phyloP scores from a whole-genome alignment of 2,329 filamentous ascomycete species.

The Pleoardoris graminearum region DNA sequence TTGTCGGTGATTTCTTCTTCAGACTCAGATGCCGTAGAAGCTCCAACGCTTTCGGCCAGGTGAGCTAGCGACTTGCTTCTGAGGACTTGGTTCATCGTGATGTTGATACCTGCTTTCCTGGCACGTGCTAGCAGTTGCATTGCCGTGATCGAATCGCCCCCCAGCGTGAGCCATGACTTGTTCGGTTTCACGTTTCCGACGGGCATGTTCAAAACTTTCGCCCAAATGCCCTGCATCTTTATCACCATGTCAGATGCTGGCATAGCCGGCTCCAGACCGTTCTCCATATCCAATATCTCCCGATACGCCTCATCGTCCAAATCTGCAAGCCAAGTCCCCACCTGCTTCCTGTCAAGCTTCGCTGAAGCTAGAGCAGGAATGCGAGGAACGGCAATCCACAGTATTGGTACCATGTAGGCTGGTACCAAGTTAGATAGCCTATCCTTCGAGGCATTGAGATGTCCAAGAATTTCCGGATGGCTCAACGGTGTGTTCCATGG shows the following conservation, averaged over 20 bases:
- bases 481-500: constrained; percentile 38
- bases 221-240: constrained; percentile 45
- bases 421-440: constrained; percentile 30
- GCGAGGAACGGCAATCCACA: constrained; percentile 45
- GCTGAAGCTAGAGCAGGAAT: constrained; percentile 34
- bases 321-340: constrained; percentile 51
- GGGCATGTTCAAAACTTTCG: constrained; percentile 47
- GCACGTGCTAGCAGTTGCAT: constrained; percentile 40
- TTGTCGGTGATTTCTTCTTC: constrained; percentile 27
- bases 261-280: constrained; percentile 21
- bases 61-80: constrained; percentile 37
- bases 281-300: constrained; percentile 45
- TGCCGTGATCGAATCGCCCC: constrained; percentile 39
- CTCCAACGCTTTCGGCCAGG: constrained; percentile 27
- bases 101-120: constrained; percentile 35
- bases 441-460: constrained; percentile 38
- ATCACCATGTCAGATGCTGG: constrained; percentile 16
- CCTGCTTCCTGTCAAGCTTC: constrained; percentile 38
- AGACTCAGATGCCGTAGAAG: constrained; percentile 9
- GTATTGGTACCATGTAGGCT: constrained; percentile 36
- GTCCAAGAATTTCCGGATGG: constrained; percentile 29
- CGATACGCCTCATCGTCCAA: constrained; percentile 47
- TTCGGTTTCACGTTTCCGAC: constrained; percentile 28
- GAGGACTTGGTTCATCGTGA: constrained; percentile 39
- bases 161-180: constrained; percentile 38